Evolutionary conservation across 2,329 filamentous ascomycete species (phyloP).

Genomic region (Aspergillus carbonarius): DNA sequence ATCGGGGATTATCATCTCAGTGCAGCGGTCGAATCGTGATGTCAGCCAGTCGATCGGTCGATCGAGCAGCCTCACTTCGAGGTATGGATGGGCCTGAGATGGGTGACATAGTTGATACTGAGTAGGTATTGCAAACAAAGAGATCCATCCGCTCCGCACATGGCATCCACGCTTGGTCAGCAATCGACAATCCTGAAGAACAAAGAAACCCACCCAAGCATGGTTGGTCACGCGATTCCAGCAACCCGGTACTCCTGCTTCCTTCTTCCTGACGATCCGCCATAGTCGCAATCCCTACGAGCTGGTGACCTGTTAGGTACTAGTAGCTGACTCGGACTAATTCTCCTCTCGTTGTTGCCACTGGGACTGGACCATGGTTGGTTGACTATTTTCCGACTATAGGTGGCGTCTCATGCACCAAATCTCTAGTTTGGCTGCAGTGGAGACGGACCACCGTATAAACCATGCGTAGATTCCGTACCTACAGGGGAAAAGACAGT

Average conservation of each 20-base stretch:
- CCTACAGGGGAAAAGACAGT: too few species aligned
- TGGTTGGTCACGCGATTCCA: neutral
- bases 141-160: neutral
- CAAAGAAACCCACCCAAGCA: neutral
- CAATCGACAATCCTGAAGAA: neutral
- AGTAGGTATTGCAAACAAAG: too few species aligned
- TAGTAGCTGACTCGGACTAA: neutral
- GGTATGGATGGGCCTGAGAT: too few species aligned
- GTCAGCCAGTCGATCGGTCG: neutral
- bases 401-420: neutral
- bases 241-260: neutral
- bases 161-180: neutral
- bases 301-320: neutral
- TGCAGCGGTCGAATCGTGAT: neutral
- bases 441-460: too few species aligned
- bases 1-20: neutral
- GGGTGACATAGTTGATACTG: too few species aligned
- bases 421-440: neutral
- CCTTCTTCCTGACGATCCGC: neutral
- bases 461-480: too few species aligned
- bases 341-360: neutral
- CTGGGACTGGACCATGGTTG: neutral
- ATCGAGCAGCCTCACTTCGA: neutral
- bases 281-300: neutral
- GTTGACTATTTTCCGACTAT: neutral